phyloP scores from a whole-genome alignment of 768 basidiomycete genomes.

The Saitozyma podzolica region DNA sequence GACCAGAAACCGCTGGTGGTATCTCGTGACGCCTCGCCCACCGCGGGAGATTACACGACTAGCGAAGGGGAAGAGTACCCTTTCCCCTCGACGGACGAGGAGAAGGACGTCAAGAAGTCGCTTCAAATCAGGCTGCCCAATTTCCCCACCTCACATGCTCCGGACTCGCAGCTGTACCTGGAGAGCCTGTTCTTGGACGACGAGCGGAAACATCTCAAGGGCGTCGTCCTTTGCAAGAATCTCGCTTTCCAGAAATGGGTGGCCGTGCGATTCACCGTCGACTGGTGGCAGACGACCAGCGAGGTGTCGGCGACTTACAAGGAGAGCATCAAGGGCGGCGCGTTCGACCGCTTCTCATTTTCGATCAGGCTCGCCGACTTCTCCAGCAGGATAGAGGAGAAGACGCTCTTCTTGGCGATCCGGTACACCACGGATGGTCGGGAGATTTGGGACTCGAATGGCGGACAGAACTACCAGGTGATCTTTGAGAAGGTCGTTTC shows the following conservation, averaged over 20 bases:
- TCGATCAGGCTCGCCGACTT: slow-evolving; percentile 67
- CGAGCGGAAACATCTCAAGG: slow-evolving; percentile 62
- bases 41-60: slow-evolving; percentile 59
- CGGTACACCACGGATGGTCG: slow-evolving; percentile 63
- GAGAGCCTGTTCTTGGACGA: slow-evolving; percentile 55
- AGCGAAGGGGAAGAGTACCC: slow-evolving; percentile 55
- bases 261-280: slow-evolving; percentile 86
- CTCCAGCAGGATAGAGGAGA: slow-evolving; percentile 72
- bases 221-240: slow-evolving; percentile 76
- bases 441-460: slow-evolving; percentile 94
- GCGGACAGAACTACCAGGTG: slow-evolving; percentile 72
- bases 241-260: slow-evolving; percentile 84
- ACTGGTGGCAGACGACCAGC: slow-evolving; percentile 92
- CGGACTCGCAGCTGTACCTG: slow-evolving; percentile 53
- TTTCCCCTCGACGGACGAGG: slow-evolving; percentile 54
- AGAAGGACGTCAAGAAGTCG: slow-evolving; percentile 33
- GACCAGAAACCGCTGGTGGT: slow-evolving; percentile 95
- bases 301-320: slow-evolving; percentile 80
- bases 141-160: slow-evolving; percentile 59
- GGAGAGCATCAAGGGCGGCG: slow-evolving; percentile 52
- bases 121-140: slow-evolving; percentile 65
- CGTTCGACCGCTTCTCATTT: slow-evolving; percentile 48
- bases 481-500: slow-evolving; percentile 59
- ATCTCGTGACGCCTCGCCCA: slow-evolving; percentile 83
- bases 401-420: slow-evolving; percentile 76